These are phyloP conservation scores for Cyclostephanos tholiformis DNA, from an alignment of 108 stramenopile species.

Conservation along the genomic window DNA sequence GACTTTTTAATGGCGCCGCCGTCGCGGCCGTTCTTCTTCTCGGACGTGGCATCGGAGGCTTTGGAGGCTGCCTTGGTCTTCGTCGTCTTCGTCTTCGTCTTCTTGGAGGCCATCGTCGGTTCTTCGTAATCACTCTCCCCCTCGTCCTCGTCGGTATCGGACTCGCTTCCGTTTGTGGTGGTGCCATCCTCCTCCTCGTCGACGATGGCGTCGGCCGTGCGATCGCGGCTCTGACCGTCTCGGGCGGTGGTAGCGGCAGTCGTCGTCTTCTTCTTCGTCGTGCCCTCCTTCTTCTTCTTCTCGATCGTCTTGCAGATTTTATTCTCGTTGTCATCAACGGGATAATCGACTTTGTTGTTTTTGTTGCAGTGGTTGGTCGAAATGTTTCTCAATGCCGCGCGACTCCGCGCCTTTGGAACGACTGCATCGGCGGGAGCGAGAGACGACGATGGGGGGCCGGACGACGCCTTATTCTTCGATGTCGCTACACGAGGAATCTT, in stretches of 20 bases:
- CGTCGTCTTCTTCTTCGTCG: background rate
- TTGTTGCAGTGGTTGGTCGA: background rate
- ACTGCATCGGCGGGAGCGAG: too few species aligned
- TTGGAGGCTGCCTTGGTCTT: background rate
- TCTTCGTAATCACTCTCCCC: slow-evolving; percentile 24
- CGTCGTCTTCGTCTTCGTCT: slow-evolving; percentile 2
- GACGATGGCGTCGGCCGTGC: background rate
- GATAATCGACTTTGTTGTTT: background rate
- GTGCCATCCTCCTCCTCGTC: background rate
- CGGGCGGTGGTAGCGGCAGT: background rate
- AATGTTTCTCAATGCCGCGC: background rate
- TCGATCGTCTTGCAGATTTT: background rate
- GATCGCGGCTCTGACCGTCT: background rate
- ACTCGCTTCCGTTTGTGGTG: background rate
- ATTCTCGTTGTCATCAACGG: slow-evolving; percentile 3
- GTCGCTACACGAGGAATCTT: too few species aligned
- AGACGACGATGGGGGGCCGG: too few species aligned
- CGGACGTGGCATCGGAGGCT: background rate
- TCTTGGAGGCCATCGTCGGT: background rate
- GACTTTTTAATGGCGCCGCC: background rate
- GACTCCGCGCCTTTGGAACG: too few species aligned
- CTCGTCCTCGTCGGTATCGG: slow-evolving; percentile 8
- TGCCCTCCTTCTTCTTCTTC: background rate
- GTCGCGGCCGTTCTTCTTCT: background rate
- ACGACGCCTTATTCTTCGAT: too few species aligned